phyloP scores from a whole-genome alignment of 352 stramenopile species.

The Phytophthora pisi region DNA sequence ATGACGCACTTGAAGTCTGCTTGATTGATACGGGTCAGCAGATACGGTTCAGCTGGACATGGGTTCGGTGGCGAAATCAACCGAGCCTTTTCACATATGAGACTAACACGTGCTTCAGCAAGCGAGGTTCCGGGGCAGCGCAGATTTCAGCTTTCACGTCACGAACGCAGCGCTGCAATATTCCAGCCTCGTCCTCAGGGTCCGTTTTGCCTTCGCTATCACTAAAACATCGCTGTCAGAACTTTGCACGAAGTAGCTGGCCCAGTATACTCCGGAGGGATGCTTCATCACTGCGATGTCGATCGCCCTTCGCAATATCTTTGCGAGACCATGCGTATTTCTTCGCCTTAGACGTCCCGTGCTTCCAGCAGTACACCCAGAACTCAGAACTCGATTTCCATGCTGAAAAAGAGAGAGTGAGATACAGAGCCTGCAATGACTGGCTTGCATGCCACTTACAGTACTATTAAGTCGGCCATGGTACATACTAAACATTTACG shows the following conservation, averaged over 20 bases:
- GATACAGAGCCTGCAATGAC: background rate
- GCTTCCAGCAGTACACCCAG: conserved; percentile 11
- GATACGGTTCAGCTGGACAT: too few species aligned
- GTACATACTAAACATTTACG: background rate
- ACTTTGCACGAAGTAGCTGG: conserved; percentile 2
- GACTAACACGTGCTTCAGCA: conserved; percentile 1
- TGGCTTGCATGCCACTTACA: background rate
- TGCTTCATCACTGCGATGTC: background rate
- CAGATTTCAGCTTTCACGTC: background rate
- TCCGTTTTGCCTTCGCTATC: conserved; percentile 3
- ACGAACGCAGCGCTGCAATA: background rate
- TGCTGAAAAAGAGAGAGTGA: background rate
- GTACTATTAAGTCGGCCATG: background rate
- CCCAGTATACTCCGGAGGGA: background rate
- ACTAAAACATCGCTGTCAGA: background rate
- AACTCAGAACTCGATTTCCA: conserved; percentile 8
- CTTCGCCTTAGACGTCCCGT: background rate
- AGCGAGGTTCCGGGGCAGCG: background rate
- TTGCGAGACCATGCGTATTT: conserved; percentile 2
- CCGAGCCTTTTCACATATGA: too few species aligned
- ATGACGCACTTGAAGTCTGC: too few species aligned
- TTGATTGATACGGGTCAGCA: too few species aligned
- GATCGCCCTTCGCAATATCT: background rate
- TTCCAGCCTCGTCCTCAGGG: background rate
- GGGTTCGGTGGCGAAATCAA: too few species aligned